These are phyloP conservation scores for Cutaneotrichosporon dermatis DNA, from an alignment of 1,284 basidiomycete genomes.

Conservation along the genomic window DNA sequence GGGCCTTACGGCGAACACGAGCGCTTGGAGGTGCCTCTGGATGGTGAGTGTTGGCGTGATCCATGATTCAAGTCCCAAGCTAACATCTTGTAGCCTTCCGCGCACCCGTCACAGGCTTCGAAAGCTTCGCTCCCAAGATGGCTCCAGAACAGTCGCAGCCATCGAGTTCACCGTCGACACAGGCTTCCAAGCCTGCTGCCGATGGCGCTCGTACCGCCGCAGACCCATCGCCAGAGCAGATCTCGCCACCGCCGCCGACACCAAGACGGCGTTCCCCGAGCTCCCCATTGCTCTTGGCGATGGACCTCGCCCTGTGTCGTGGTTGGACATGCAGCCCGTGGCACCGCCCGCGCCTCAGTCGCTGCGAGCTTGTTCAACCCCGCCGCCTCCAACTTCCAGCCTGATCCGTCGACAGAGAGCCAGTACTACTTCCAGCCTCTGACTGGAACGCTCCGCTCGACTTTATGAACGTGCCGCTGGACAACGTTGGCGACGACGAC, in stretches of 20 bases:
- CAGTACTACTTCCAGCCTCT: slow-evolving; percentile 3
- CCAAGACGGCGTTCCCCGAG: neutral
- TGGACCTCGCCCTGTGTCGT: neutral
- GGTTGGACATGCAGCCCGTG: neutral
- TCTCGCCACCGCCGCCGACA: neutral
- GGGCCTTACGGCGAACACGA: neutral
- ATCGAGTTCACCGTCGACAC: neutral
- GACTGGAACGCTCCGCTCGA: neutral
- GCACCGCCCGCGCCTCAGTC: neutral
- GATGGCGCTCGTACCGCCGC: neutral
- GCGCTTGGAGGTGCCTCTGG: neutral
- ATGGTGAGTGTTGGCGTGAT: neutral
- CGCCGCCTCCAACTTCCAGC: neutral
- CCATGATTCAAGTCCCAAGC: too few species aligned
- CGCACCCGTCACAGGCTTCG: neutral
- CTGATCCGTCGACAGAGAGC: neutral
- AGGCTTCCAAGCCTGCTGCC: neutral
- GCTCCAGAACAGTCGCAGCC: too few species aligned
- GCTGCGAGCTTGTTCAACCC: neutral
- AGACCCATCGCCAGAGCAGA: neutral
- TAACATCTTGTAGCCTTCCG: neutral
- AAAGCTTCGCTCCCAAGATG: too few species aligned
- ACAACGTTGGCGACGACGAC: neutral
- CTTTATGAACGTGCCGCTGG: neutral
- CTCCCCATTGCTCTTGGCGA: neutral